Base-by-base conservation (phyloP, 257 asterid species). In the Datura wrightii region DNA sequence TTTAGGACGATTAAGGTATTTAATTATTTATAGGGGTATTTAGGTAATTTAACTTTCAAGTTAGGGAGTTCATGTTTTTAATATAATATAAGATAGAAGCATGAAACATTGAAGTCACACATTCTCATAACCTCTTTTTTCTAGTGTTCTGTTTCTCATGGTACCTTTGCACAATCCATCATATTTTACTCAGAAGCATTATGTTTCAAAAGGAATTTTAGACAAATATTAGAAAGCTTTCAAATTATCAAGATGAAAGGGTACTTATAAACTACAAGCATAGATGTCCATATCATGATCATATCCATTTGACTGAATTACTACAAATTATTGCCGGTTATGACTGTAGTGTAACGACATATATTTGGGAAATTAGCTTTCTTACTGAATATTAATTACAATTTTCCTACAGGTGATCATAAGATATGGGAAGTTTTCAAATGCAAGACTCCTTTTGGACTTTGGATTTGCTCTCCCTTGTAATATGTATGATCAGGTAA, bases 371-470 rank as follows among this genome's bases (percentile, higher is more conserved):
- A 31, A 63, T 63, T 31, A 31, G 42, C 18, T 31, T 79, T 78
- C 58, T 67, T 60, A 60, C 59, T 78, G 55, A 14, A 48, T 69
- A 71, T 56, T 34, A 24, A 36, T 50, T 78, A 31, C 70, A 44
- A 37, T 84, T 44, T 83, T 63, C 70, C 24, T 87, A 85, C 91
- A 91, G 93, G 93, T 91, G 82, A 84, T 79, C 39, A 92, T 96
- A 91, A 91, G 92, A 82, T 96, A 94, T 50, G 97, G 97, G 37
- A 94, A 85, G 85, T 92, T 92, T 83, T 93, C 97, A 7, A 93
- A 94, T 86, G 93, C 94, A 74, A 89, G 90, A 1, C 96, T 96
- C 82, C 86, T 94, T 86, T 85, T 96, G 92, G 98, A 91, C 87
- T 96, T 92, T 80, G 98, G 99, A 53, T 96, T 96, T 80, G 80